Base-by-base conservation (phyloP, 495 filamentous ascomycete species). In the Annulohypoxylon bovei region DNA sequence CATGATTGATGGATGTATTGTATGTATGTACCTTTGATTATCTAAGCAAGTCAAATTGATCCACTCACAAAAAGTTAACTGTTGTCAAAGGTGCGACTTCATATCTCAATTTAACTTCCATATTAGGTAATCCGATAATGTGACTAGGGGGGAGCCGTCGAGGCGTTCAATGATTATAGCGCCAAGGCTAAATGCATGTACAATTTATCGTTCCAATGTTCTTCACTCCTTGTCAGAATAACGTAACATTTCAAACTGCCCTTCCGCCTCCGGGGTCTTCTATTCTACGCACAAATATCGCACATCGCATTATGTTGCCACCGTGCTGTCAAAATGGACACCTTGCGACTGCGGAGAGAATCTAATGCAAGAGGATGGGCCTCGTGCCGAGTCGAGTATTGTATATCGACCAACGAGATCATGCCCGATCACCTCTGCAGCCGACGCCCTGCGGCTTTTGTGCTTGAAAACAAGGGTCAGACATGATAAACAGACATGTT, bases 271-370 rank as follows among this genome's bases (percentile, higher is more conserved):
- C 50, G 6, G 57, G 5, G 3, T 40, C 8, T 47, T 6, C 30
- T 37, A 37, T 42, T 56, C 35, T 55, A 72, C 69, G 64, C 69
- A 67, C 69, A 72, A 72, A 64, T 60, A 35, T 60, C 69, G 63
- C 64, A 64, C 16, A 35, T 60, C 69, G 63, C 64, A 64, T 37
- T 30, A 12, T 66, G 35, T 63, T 46, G 64, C 63, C 69, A 50
- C 69, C 28, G 25, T 47, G 14, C 33, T 56, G 35, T 30, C 52
- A 57, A 37, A 52, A 23, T 39, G 28, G 58, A 37, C 27, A 57
- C 18, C 23, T 46, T 40, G 46, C 62, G 37, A 39, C 50, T 60
- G 56, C 63, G 59, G 54, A 46, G 52, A 63, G 46, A 67, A 54
- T 23, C 56, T 49, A 66, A 67, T 67, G 52, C 50, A 64, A 54